Percentiles rank a stretch among this genome's conserved stretches.
phyloP scores from a whole-genome alignment of 371 early-diverging fungal species.

The Dinochytrium kinnereticum region DNA sequence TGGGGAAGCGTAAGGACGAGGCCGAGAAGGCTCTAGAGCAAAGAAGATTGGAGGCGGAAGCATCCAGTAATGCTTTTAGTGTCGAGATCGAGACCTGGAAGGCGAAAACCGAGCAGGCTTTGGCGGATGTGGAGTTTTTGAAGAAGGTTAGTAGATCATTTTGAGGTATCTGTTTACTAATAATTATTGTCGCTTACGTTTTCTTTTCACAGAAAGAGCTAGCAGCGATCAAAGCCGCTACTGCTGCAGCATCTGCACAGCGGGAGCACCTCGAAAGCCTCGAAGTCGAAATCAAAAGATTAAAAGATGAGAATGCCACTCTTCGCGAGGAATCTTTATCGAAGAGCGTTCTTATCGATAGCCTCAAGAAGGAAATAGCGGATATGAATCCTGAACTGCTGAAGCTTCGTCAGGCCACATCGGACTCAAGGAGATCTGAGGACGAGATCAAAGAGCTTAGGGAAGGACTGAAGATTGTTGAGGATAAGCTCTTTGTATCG shows the following conservation, averaged over 20 bases:
- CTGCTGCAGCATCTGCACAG: conserved; percentile 32
- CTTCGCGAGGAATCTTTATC: not conserved
- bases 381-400: not conserved
- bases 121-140: conserved; percentile 1
- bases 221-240: conserved; percentile 17
- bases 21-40: conserved; percentile 23
- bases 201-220: conserved; percentile 29
- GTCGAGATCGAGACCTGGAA: conserved; percentile 30
- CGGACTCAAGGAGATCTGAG: not conserved
- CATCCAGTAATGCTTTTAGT: not conserved
- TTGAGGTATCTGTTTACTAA: not conserved
- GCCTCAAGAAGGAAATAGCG: not conserved
- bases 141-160: not conserved
- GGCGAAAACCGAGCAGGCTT: conserved; percentile 3
- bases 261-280: conserved; percentile 25
- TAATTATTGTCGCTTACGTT: too few relatives aligned
- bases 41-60: not conserved
- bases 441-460: not conserved
- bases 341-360: not conserved
- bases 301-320: conserved; percentile 7
- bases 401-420: not conserved
- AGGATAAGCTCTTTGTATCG: not conserved
- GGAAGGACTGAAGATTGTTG: not conserved
- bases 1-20: conserved; percentile 22
- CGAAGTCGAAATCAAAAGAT: conserved; percentile 19